Evolutionary conservation across 1,284 basidiomycete species (phyloP).

Genomic region (Ganoderma resinaceum): DNA sequence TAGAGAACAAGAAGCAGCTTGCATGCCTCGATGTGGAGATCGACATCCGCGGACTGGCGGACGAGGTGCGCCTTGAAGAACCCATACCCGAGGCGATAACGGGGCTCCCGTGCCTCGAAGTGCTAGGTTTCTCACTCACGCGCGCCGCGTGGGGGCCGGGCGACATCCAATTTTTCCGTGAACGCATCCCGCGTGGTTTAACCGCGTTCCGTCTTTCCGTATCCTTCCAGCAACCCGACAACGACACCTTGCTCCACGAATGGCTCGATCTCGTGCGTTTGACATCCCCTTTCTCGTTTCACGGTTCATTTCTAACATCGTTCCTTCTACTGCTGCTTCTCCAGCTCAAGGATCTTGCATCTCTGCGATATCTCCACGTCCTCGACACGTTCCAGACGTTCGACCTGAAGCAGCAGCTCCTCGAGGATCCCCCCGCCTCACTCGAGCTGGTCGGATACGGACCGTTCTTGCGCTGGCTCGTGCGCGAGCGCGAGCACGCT

Average conservation of each 20-base stretch:
- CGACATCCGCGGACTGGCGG: neutral
- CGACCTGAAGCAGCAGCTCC: slow-evolving; percentile 10
- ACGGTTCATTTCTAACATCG: neutral
- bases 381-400: neutral
- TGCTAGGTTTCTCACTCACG: neutral
- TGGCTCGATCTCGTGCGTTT: slow-evolving; percentile 5
- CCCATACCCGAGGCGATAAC: neutral
- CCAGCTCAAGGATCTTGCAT: slow-evolving; percentile 5
- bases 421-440: slow-evolving; percentile 14
- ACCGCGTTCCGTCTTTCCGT: slow-evolving; percentile 3
- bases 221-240: neutral
- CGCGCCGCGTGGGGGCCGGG: neutral
- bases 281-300: neutral
- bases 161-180: neutral
- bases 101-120: neutral
- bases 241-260: neutral
- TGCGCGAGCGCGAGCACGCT: neutral
- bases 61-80: no score
- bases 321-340: no score
- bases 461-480: slow-evolving; percentile 1
- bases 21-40: neutral
- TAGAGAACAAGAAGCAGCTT: neutral
- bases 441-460: slow-evolving; percentile 19
- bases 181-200: neutral
- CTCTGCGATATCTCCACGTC: slow-evolving; percentile 16